phyloP scores from a whole-genome alignment of 768 basidiomycete species.

The Boletus pseudo-olivaceus region DNA sequence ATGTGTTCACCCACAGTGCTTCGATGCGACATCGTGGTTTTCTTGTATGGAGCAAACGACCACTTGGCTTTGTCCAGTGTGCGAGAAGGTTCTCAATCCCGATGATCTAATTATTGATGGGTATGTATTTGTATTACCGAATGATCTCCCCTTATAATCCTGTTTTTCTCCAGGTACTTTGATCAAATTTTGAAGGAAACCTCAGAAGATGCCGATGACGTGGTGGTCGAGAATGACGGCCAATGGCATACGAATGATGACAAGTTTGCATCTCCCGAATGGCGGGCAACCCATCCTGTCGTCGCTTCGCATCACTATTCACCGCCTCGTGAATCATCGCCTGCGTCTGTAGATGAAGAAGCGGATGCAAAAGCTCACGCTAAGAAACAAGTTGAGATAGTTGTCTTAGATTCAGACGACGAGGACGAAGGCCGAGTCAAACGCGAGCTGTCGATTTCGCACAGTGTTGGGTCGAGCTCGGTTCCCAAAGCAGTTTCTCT shows the following conservation, averaged over 20 bases:
- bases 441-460: slow-evolving; percentile 68
- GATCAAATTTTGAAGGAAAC: slow-evolving; percentile 77
- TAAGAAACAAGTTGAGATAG: slow-evolving; percentile 53
- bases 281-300: slow-evolving; percentile 58
- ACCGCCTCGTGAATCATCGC: slow-evolving; percentile 29
- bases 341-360: slow-evolving; percentile 29
- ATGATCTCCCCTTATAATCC: background rate
- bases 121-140: slow-evolving; percentile 40
- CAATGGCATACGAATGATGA: slow-evolving; percentile 94
- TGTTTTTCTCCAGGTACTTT: slow-evolving; percentile 63
- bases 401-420: slow-evolving; percentile 70
- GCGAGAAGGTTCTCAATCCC: slow-evolving; percentile 71
- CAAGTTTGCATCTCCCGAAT: slow-evolving; percentile 71
- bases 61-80: slow-evolving; percentile 93
- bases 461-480: slow-evolving; percentile 42
- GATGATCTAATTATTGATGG: slow-evolving; percentile 91
- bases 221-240: slow-evolving; percentile 90
- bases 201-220: slow-evolving; percentile 81
- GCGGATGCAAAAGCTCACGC: slow-evolving; percentile 38
- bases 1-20: slow-evolving; percentile 92
- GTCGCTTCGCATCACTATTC: slow-evolving; percentile 21
- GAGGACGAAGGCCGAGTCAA: slow-evolving; percentile 77
- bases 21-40: slow-evolving; percentile 93
- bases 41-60: slow-evolving; percentile 95
- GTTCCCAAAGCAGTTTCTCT: slow-evolving; percentile 27